A percentile compares a stretch with the other conserved stretches of the same genome.
Evolutionary conservation across 2,329 filamentous ascomycete species (phyloP).

Genomic region (Diaporthe velutina): DNA sequence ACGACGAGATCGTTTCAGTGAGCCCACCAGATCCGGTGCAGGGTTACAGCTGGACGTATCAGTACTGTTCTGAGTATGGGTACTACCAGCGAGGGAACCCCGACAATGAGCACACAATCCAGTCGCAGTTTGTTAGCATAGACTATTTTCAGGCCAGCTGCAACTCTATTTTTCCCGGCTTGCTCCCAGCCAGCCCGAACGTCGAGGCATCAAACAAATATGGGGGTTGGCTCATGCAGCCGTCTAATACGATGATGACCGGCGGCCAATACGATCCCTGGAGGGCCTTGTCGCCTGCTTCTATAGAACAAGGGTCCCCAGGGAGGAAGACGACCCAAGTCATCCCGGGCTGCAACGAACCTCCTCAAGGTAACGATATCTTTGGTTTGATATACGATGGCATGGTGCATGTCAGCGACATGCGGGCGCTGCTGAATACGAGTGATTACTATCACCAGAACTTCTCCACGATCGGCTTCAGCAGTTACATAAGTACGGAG

Average conservation of each 20-base stretch:
- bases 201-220: conserved; percentile 15
- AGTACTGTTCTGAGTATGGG: conserved; percentile 28
- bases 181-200: conserved; percentile 33
- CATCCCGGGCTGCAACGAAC: conserved; percentile 33
- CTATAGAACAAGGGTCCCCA: conserved; percentile 33
- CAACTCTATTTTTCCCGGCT: not conserved
- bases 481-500: conserved; percentile 16
- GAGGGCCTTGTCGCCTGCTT: conserved; percentile 38
- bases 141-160: conserved; percentile 18
- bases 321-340: conserved; percentile 27
- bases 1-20: conserved; percentile 9
- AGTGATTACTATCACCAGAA: conserved; percentile 30
- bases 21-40: conserved; percentile 13
- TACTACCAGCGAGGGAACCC: conserved; percentile 34
- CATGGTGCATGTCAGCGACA: conserved; percentile 37
- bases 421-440: conserved; percentile 16
- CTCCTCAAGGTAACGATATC: conserved; percentile 27
- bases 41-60: conserved; percentile 28
- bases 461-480: conserved; percentile 29
- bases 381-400: conserved; percentile 37
- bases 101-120: conserved; percentile 18
- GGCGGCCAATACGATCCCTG: conserved; percentile 49
- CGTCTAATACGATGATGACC: conserved; percentile 45
- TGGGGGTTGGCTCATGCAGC: conserved; percentile 47
- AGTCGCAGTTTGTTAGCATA: conserved; percentile 16